These are phyloP conservation scores for Trichophyton benhamiae DNA, from an alignment of 2,329 filamentous ascomycete genomes.

Conservation along the genomic window DNA sequence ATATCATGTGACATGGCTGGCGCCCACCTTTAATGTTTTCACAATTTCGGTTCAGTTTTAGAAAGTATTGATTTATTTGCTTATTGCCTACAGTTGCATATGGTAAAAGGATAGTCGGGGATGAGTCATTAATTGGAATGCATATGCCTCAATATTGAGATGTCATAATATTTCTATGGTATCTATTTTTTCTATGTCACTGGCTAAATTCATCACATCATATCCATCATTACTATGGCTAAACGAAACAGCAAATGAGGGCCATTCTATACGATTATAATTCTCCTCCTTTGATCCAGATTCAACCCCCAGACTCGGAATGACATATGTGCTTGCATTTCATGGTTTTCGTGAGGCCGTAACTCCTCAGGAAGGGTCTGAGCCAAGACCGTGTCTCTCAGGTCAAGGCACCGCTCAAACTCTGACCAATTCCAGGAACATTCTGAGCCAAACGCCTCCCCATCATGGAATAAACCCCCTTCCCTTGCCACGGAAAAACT, in stretches of 20 bases:
- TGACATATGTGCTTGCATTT: neutral
- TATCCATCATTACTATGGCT: neutral
- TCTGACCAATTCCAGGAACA: conserved; percentile 4
- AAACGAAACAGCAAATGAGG: neutral
- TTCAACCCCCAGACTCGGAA: neutral
- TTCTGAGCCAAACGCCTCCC: neutral
- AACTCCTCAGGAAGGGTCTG: neutral
- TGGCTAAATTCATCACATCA: neutral
- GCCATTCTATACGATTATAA: neutral
- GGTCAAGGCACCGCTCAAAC: neutral
- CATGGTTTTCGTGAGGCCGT: neutral
- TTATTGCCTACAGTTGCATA: too few species aligned
- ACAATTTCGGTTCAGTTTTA: too few species aligned
- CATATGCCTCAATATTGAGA: too few species aligned
- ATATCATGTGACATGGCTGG: too few species aligned
- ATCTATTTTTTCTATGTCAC: neutral
- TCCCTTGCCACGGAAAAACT: neutral
- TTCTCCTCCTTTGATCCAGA: neutral
- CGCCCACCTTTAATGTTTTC: too few species aligned
- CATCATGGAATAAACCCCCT: neutral
- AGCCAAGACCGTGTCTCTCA: neutral
- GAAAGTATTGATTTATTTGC: too few species aligned
- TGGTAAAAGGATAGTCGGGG: too few species aligned
- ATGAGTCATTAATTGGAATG: too few species aligned
- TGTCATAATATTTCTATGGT: neutral